phyloP scores from a whole-genome alignment of 768 basidiomycete species.

The Candolleomyces aberdarensis region DNA sequence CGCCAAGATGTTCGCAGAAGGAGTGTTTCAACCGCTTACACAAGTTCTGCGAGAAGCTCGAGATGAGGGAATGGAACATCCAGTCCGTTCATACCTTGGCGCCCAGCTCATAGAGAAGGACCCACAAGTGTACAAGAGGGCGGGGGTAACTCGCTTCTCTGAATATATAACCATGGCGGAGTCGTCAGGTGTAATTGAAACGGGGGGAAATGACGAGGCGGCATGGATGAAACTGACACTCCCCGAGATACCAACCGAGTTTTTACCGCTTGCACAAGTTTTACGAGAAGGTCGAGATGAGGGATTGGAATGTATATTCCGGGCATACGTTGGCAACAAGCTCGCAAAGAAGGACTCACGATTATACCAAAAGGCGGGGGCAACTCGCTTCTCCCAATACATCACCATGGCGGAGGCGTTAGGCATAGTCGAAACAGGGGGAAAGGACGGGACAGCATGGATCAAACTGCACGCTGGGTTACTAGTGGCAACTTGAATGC shows the following conservation, averaged over 20 bases:
- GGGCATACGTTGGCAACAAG: constrained; percentile 33
- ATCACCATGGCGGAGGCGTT: constrained; percentile 32
- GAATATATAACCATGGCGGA: constrained; percentile 39
- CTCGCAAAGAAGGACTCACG: constrained; percentile 22
- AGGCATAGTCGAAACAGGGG: constrained; percentile 40
- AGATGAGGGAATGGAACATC: constrained; percentile 26
- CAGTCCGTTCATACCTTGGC: constrained; percentile 37
- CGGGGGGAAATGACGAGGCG: neutral
- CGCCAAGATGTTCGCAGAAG: too few relatives aligned
- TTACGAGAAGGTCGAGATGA: constrained; percentile 13
- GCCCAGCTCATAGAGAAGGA: constrained; percentile 24
- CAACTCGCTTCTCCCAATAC: constrained; percentile 37
- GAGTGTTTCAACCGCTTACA: too few relatives aligned
- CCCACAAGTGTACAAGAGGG: constrained; percentile 30
- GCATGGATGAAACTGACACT: neutral
- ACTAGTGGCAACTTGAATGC: neutral
- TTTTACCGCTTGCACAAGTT: constrained; percentile 8
- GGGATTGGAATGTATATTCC: constrained; percentile 29
- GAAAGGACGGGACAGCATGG: constrained; percentile 35
- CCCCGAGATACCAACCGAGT: neutral
- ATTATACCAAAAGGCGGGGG: constrained; percentile 25
- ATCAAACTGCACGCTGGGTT: constrained; percentile 20
- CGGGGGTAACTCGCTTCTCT: constrained; percentile 37
- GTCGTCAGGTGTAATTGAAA: constrained; percentile 19
- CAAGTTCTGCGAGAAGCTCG: too few relatives aligned